phyloP scores from a whole-genome alignment of 2,329 filamentous ascomycete genomes.

The Botrytis medusae region DNA sequence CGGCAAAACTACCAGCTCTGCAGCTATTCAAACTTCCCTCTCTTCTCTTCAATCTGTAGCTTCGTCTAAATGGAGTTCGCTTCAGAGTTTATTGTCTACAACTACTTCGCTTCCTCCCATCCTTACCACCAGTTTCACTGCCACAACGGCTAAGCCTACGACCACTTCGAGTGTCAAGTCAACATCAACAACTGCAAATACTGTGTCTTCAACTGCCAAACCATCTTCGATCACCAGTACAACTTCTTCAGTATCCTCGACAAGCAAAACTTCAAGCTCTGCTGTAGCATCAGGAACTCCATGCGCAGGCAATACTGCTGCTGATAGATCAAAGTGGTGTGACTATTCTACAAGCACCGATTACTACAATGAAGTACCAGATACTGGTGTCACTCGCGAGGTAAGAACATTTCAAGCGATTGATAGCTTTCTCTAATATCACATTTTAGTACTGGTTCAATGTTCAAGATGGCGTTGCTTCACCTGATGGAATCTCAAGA shows the following conservation, averaged over 20 bases:
- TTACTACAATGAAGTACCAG: conserved; percentile 40
- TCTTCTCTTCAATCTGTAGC: conserved; percentile 15
- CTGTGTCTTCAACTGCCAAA: background rate
- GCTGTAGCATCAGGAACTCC: conserved; percentile 4
- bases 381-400: conserved; percentile 49
- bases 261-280: conserved; percentile 3
- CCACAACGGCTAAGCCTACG: background rate
- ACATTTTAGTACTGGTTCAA: conserved; percentile 25
- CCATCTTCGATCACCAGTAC: background rate
- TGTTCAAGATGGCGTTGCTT: conserved; percentile 24
- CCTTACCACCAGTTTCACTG: background rate
- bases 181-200: background rate
- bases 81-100: conserved; percentile 7
- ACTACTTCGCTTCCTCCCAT: conserved; percentile 10
- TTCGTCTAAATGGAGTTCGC: conserved; percentile 14
- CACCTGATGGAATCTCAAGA: conserved; percentile 36
- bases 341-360: conserved; percentile 48
- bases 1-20: background rate
- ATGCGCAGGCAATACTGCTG: conserved; percentile 21
- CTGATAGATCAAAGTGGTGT: conserved; percentile 43
- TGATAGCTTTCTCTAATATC: conserved; percentile 28
- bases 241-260: background rate
- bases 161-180: background rate
- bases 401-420: background rate
- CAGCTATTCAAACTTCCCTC: background rate